A percentile compares a stretch with the other conserved stretches of the same genome.
phyloP scores from a whole-genome alignment of 768 basidiomycete species.

The Tylopilus vinaceipallidus region DNA sequence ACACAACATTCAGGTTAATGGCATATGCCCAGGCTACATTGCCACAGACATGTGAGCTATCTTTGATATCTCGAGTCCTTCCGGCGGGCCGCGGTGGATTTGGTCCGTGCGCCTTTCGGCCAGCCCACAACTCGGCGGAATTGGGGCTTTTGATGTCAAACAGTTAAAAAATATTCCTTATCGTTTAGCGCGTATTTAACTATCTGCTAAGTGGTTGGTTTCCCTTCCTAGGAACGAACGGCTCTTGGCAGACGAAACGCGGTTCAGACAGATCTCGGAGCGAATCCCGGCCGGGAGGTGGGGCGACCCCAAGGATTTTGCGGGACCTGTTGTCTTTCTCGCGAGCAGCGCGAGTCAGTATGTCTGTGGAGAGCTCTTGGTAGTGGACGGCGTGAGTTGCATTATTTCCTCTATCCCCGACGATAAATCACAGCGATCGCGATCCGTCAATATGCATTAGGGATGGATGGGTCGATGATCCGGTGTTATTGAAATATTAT shows the following conservation, averaged over 20 bases:
- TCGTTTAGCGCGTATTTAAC: conserved; percentile 6
- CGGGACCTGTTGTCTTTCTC: conserved; percentile 64
- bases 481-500: conserved; percentile 1
- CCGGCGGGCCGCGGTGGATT: neutral
- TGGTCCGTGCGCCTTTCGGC: neutral
- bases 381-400: conserved; percentile 66
- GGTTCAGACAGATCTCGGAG: conserved; percentile 66
- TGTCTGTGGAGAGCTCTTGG: conserved; percentile 63
- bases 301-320: conserved; percentile 66
- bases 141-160: conserved; percentile 9
- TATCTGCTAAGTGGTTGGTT: conserved; percentile 13
- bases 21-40: conserved; percentile 86
- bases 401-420: conserved; percentile 3
- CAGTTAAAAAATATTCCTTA: neutral
- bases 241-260: conserved; percentile 57
- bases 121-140: conserved; percentile 1
- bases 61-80: conserved; percentile 11
- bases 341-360: conserved; percentile 64
- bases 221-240: conserved; percentile 54
- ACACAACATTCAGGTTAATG: conserved; percentile 86
- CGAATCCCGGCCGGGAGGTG: conserved; percentile 68
- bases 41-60: conserved; percentile 77
- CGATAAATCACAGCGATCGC: conserved; percentile 1
- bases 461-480: conserved; percentile 60
- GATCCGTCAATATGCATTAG: conserved; percentile 30